phyloP scores from a whole-genome alignment of 2,329 filamentous ascomycete species.

The Beauveria asiatica region DNA sequence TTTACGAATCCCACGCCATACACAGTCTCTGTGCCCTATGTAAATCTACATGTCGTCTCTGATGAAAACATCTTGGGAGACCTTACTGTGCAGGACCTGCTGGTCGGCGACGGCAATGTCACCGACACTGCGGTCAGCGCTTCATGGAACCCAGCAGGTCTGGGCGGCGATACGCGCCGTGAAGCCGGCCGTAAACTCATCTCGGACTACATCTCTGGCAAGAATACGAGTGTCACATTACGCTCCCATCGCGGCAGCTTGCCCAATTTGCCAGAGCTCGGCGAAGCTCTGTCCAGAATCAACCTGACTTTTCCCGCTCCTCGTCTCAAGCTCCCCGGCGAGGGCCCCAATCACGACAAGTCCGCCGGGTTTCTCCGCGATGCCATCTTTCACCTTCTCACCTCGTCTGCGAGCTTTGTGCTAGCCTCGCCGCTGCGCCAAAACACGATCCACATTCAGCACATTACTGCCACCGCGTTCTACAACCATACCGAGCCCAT shows the following conservation, averaged over 20 bases:
- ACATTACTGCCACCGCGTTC: conserved; percentile 74
- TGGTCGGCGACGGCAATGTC: conserved; percentile 62
- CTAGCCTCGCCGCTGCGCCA: conserved; percentile 68
- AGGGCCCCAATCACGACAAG: conserved; percentile 24
- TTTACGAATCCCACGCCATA: conserved; percentile 88
- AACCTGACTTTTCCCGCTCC: conserved; percentile 66
- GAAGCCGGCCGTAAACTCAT: conserved; percentile 62
- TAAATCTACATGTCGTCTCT: conserved; percentile 66
- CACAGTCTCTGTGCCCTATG: conserved; percentile 69
- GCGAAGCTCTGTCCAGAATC: conserved; percentile 63
- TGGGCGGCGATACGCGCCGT: conserved; percentile 53
- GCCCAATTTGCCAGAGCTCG: conserved; percentile 63
- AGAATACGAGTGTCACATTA: conserved; percentile 72
- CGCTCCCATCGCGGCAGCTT: conserved; percentile 64
- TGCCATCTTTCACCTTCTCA: conserved; percentile 78
- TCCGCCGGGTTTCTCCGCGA: conserved; percentile 66
- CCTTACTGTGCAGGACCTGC: conserved; percentile 56
- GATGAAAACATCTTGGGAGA: conserved; percentile 71
- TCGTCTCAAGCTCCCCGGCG: conserved; percentile 46
- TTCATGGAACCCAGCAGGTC: conserved; percentile 60
- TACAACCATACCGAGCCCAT: conserved; percentile 74
- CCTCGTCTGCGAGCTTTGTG: conserved; percentile 77
- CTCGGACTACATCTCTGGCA: conserved; percentile 80
- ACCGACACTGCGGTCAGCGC: conserved; percentile 58
- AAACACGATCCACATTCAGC: conserved; percentile 68